Evolutionary conservation across 352 stramenopile genomes (phyloP), one percentile per base, ranked within the genome.

Genomic region (Albugo laibachii): DNA sequence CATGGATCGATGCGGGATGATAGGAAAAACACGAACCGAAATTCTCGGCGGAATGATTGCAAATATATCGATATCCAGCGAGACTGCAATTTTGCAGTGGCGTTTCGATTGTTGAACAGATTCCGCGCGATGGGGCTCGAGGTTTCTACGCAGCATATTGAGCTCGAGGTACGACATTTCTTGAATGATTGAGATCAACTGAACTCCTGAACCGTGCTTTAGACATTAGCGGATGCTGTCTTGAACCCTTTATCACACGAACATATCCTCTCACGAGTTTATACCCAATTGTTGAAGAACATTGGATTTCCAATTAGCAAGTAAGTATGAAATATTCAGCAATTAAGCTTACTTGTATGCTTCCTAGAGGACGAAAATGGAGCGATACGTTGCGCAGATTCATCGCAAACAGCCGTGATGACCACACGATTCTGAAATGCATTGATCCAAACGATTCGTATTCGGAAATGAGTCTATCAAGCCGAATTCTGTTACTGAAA

Each of bases 51-150:
- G 38, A 43, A 3, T 4, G 49, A 47, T 19, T 54, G 66, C 27
- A 59, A 53, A 42, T 59, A 67, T 39, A 46, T 65, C 13, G 54
- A 54, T 2, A 31, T 84, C 41, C 71, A 80, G 41, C 15, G 42
- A 10, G 49, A 65, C 48, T 62, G 55, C 16, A 58, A 83, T 41
- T 83, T 81, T 45, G 68, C 69, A 11, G 56, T 61, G 0, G 57
- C 76, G 11, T 83, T 80, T 44, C 54, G 75, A 41, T 83, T 83
- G 45, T 56, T 83, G 42, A 75, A 80, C 52, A 65, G 73, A 6
- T 83, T 85, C 20, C 58, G 66, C 1, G 57, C 58, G 38, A 56
- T 82, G 24, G 69, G 65, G 19, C 56, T 84, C 24, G 72, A 75
- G 45, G 50, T 80, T 34, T 53, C 55, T 3, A 62, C 53, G 11